Evolutionary conservation across 2,329 filamentous ascomycete genomes (phyloP).

Genomic region (Alternaria novae-zelandiae): DNA sequence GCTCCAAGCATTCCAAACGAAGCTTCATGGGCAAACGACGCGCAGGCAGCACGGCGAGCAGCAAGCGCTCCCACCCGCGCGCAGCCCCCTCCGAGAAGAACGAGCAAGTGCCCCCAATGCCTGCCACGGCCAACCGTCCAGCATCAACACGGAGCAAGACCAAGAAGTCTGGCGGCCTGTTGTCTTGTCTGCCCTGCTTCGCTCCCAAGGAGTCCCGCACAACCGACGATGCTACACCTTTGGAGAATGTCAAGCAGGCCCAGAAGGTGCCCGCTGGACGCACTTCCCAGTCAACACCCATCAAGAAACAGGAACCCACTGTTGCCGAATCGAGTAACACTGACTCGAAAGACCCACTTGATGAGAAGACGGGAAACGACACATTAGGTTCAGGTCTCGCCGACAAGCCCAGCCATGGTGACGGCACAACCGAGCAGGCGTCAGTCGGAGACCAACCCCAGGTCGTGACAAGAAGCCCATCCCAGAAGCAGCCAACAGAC

Average conservation of each 20-base stretch:
- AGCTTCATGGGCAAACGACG: slow-evolving; percentile 55
- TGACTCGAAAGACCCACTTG: slow-evolving; percentile 53
- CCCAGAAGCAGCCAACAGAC: slow-evolving; percentile 41
- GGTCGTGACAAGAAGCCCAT: slow-evolving; percentile 41
- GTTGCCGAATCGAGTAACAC: slow-evolving; percentile 52
- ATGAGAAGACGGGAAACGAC: slow-evolving; percentile 51
- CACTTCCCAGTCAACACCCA: slow-evolving; percentile 58
- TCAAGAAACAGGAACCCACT: slow-evolving; percentile 50
- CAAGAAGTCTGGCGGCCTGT: slow-evolving; percentile 49
- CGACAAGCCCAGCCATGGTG: slow-evolving; percentile 32
- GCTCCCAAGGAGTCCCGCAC: slow-evolving; percentile 65
- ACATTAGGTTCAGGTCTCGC: slow-evolving; percentile 25
- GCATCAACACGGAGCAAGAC: slow-evolving; percentile 47
- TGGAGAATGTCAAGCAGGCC: slow-evolving; percentile 53
- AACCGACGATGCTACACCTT: slow-evolving; percentile 51
- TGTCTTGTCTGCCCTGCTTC: slow-evolving; percentile 70
- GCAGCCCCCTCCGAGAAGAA: slow-evolving; percentile 50
- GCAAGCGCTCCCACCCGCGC: slow-evolving; percentile 52
- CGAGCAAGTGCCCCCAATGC: slow-evolving; percentile 40
- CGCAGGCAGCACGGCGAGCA: slow-evolving; percentile 55
- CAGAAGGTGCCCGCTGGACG: slow-evolving; percentile 46
- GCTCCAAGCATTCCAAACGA: slow-evolving; percentile 53
- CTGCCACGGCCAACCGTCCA: slow-evolving; percentile 37
- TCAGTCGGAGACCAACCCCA: slow-evolving; percentile 32
- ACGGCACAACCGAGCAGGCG: slow-evolving; percentile 30